phyloP scores from a whole-genome alignment of 768 basidiomycete genomes.

The Russula compacta region DNA sequence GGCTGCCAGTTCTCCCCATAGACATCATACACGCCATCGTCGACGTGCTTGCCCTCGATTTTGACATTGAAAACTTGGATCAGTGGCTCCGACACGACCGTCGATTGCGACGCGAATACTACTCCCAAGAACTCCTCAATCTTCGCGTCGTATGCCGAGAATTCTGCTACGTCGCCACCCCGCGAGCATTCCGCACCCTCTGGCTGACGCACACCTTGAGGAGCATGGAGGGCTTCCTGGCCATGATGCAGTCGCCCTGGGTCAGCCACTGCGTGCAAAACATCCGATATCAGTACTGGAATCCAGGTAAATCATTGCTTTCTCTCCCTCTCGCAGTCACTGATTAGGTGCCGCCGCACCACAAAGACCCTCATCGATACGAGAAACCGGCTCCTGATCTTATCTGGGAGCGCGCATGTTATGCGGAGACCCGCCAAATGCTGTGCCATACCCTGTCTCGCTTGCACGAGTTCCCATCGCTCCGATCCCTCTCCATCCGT shows the following conservation, averaged over 20 bases:
- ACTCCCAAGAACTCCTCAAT: background rate
- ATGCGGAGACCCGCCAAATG: background rate
- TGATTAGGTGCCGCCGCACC: background rate
- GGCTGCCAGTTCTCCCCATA: background rate
- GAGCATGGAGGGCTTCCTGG: conserved; percentile 4
- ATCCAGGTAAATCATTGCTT: conserved; percentile 3
- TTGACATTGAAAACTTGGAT: conserved; percentile 3
- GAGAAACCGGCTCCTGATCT: background rate
- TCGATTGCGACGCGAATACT: background rate
- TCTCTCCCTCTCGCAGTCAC: background rate
- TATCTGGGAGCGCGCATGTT: background rate
- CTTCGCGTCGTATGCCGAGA: conserved; percentile 4
- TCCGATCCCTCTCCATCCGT: conserved; percentile 6
- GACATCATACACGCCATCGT: conserved; percentile 10
- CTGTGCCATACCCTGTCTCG: background rate
- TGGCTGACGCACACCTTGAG: conserved; percentile 4
- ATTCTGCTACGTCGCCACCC: conserved; percentile 3
- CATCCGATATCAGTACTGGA: conserved; percentile 12
- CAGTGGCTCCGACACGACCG: background rate
- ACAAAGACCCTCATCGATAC: conserved; percentile 5
- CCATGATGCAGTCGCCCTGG: conserved; percentile 5
- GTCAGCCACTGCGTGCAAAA: background rate
- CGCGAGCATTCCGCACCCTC: conserved; percentile 3
- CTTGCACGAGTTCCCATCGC: conserved; percentile 6
- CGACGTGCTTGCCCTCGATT: background rate